Percentiles rank a stretch among this genome's conserved stretches.
phyloP scores from a whole-genome alignment of 192 early-diverging fungal genomes.

The Dissophora globulifera region DNA sequence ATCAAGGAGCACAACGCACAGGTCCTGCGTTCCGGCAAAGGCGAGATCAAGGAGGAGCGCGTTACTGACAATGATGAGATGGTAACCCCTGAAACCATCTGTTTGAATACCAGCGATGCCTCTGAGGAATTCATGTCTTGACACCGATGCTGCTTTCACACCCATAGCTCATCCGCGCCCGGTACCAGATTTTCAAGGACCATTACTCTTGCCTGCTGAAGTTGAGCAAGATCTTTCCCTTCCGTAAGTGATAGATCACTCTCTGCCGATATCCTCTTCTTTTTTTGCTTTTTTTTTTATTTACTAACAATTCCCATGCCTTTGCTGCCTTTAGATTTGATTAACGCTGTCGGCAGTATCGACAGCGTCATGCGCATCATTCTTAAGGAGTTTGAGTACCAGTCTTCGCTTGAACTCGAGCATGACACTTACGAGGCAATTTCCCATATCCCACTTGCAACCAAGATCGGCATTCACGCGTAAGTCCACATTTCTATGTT shows the following conservation, averaged over 20 bases:
- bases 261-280: too few relatives aligned
- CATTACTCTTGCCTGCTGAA: constrained; percentile 65
- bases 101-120: too few relatives aligned
- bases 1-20: constrained; percentile 64
- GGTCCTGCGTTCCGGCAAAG: constrained; percentile 61
- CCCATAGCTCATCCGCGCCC: constrained; percentile 60
- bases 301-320: too few relatives aligned
- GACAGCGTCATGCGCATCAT: constrained; percentile 68
- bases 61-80: constrained; percentile 67
- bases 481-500: constrained; percentile 17
- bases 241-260: constrained; percentile 66
- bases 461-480: constrained; percentile 69
- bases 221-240: constrained; percentile 66
- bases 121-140: too few relatives aligned
- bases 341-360: constrained; percentile 66
- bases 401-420: constrained; percentile 64
- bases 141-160: not conserved
- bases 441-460: constrained; percentile 67
- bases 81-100: too few relatives aligned
- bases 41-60: constrained; percentile 63
- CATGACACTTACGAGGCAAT: constrained; percentile 65
- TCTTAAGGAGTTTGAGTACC: constrained; percentile 69
- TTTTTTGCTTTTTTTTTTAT: too few relatives aligned
- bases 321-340: constrained; percentile 60
- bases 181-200: constrained; percentile 68